Base-by-base conservation (phyloP, 1,284 basidiomycete species). In the Stygiomarasmius scandens region DNA sequence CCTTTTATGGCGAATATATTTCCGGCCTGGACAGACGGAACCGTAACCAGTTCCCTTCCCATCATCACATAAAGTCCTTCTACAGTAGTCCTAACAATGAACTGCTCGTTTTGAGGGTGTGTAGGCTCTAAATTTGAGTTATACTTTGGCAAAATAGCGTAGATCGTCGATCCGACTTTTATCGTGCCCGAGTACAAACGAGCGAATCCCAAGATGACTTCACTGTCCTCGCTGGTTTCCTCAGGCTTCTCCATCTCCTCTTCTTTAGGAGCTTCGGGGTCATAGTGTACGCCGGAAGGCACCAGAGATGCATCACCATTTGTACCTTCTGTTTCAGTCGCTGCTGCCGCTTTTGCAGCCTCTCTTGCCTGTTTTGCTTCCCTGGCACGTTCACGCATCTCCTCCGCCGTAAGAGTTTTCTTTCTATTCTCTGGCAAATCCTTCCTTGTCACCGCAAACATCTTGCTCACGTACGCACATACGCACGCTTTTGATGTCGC, bases 1-100 rank as follows among this genome's bases (percentile, higher is more conserved):
- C 97, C 97, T 56, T 82, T 89, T 59, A 98, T 86, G 1, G 96
- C 97, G 66, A 98, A 99, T 2, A 97, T 93, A 69, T 98, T 96
- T 11, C 97, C 97, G 0, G 97, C 96, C n/a, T 83, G 85, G 0
- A 99, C 95, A 60, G 81, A 81, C 44, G 91, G 80, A 2, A 98
- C 94, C 0, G 89, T 80, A 0, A 94, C 85, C 19, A 99, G 81
- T 67, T 98, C 96, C 41, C 94, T 81, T 2, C 97, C 97, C 97
- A 99, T 99, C 93, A 99, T 98, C 64, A 92, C 87, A 76, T 98
- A 99, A 55, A 99, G 74, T 5, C 88, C 88, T 60, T 89, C 84
- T 4, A 95, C 84, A 20, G 76, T 80, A 16, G 90, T 80, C 9
- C 77, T 72, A n/a, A 81, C 68, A 49, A 95, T 65, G 68, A 92